phyloP scores from a whole-genome alignment of 1,284 basidiomycete species.

The Trametes hirsuta region DNA sequence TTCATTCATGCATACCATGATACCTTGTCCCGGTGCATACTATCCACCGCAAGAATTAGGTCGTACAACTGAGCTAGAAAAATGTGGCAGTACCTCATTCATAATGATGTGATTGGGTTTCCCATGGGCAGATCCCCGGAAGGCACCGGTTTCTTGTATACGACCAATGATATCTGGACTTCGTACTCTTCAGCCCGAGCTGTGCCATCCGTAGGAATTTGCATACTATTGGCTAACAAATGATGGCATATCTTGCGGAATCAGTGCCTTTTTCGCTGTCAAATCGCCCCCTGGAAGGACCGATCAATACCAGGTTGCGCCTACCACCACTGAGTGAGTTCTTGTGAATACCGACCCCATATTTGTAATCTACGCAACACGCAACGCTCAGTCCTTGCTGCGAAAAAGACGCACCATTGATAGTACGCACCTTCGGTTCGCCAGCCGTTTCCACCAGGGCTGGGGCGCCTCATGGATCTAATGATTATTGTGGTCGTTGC shows the following conservation, averaged over 20 bases:
- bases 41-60: conserved; percentile 32
- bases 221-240: conserved; percentile 62
- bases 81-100: conserved; percentile 60
- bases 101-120: conserved; percentile 86
- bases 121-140: conserved; percentile 61
- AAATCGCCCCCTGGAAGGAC: conserved; percentile 68
- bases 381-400: background rate
- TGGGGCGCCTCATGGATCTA: conserved; percentile 80
- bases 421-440: conserved; percentile 68
- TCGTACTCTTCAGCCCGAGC: background rate
- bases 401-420: background rate
- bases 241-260: conserved; percentile 65
- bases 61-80: background rate
- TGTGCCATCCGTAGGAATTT: background rate
- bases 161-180: conserved; percentile 81
- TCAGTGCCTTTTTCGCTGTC: conserved; percentile 58
- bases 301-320: too few species aligned
- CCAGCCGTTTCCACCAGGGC: conserved; percentile 84
- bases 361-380: conserved; percentile 63
- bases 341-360: conserved; percentile 56
- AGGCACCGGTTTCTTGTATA: conserved; percentile 64
- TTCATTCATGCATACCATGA: conserved; percentile 61
- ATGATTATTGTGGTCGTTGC: background rate
- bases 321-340: background rate
- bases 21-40: conserved; percentile 91